Conservation (phyloP, 176 grass and related monocot species). For the Phoenix dactylifera region DNA sequence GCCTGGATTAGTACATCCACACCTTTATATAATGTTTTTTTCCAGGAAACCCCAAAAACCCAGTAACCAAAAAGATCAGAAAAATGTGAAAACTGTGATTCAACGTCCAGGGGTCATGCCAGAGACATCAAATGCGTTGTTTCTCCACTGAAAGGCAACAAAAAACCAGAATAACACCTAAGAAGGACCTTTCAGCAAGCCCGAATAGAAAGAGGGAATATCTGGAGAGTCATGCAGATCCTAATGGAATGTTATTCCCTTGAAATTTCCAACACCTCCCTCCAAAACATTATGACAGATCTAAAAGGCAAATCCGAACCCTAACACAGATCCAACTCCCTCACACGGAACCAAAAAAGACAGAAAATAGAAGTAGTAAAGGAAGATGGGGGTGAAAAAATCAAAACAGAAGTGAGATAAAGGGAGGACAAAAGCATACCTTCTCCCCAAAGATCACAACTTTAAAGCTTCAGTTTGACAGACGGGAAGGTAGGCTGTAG, state of each 20-base stretch:
- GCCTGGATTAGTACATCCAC: conserved; percentile 10
- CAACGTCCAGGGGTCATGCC: not conserved
- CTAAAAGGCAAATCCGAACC: not conserved
- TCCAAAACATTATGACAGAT: conserved; percentile 1
- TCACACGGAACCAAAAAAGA: not conserved
- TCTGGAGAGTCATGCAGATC: too few relatives aligned
- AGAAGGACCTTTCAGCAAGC: not conserved
- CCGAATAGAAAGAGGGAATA: conserved; percentile 3
- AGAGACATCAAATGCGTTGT: not conserved
- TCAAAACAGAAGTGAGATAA: not conserved
- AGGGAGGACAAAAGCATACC: conserved; percentile 4
- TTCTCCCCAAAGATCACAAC: conserved; percentile 3
- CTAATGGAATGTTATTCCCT: not conserved
- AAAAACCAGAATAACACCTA: not conserved
- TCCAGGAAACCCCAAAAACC: not conserved
- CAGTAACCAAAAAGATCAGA: not conserved
- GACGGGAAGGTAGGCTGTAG: not conserved
- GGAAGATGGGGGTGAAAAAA: not conserved
- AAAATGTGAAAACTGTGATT: not conserved
- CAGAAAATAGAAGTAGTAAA: not conserved
- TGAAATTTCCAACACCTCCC: not conserved
- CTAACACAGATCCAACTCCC: not conserved
- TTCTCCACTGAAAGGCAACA: not conserved
- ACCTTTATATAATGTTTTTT: not conserved
- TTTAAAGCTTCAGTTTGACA: not conserved